Conservation (phyloP, 2,329 filamentous ascomycete genomes). For the Apiospora phragmitis region DNA sequence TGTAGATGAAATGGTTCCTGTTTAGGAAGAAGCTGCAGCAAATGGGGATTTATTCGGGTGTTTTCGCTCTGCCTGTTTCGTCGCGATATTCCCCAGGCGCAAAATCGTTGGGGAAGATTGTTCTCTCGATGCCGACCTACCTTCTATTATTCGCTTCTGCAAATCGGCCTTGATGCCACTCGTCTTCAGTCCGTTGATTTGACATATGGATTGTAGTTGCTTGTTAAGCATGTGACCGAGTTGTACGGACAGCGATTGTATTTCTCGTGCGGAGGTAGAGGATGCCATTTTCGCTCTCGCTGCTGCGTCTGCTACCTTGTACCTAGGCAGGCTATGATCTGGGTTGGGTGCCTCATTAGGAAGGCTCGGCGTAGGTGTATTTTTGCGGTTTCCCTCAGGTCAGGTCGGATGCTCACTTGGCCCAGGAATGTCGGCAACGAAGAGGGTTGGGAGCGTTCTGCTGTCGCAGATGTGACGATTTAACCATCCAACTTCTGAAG, state of each 20-base stretch:
- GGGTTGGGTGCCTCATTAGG: constrained; percentile 27
- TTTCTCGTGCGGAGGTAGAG: constrained; percentile 36
- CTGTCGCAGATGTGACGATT: background rate
- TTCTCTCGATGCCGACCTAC: constrained; percentile 54
- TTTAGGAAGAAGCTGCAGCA: background rate
- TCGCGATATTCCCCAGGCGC: background rate
- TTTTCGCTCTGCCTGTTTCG: background rate
- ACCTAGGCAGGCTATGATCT: constrained; percentile 23
- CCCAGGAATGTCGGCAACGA: background rate
- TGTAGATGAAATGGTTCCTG: background rate
- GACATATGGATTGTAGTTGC: constrained; percentile 76
- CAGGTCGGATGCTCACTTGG: constrained; percentile 5
- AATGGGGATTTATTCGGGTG: background rate
- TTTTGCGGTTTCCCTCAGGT: constrained; percentile 3
- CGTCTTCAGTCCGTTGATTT: constrained; percentile 70
- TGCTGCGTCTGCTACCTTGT: constrained; percentile 20
- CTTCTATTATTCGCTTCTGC: constrained; percentile 73
- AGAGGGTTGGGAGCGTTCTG: background rate
- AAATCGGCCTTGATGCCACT: constrained; percentile 84
- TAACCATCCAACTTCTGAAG: background rate
- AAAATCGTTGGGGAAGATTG: background rate
- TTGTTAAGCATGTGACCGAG: constrained; percentile 52
- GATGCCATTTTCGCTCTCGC: constrained; percentile 22
- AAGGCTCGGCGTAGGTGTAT: constrained; percentile 19
- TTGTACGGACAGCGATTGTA: constrained; percentile 45